Base-by-base conservation (phyloP, 2,329 filamentous ascomycete species). In the Hypoxylon sp. region DNA sequence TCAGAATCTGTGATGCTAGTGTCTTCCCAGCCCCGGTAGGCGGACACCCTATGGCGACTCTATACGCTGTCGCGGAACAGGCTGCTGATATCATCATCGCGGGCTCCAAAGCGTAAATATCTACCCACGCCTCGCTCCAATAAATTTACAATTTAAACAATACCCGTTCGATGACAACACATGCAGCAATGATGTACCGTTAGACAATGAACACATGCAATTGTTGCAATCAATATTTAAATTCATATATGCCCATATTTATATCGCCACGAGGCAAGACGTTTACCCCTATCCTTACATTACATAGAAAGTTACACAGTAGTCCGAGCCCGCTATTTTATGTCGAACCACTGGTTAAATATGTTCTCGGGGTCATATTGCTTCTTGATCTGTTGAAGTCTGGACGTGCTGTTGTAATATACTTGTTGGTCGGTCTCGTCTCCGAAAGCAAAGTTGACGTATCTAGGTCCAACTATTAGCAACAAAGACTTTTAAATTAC, bases 371-470 rank as follows among this genome's bases (percentile, higher is more conserved):
- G 67, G 41, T 70, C 67, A 32, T 58, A 65, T 23, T 54, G 50
- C 38, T 54, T 38, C 61, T 69, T 70, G 13, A 70, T 35, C 3
- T 40, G n/a, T 19, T 46, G 56, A 16, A 70, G 55, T 25, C 52
- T 51, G 2, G 60, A n/a, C 6, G 69, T 58, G 32, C 61, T 68
- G 7, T 43, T 47, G 11, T 64, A 61, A 32, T 65, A 70, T 2
- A 70, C 60, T 3, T 47, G 53, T 5, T 55, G 37, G 5, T 65
- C 44, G 5, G 55, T 29, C 47, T 70, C 68, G 29, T 70, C 68
- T 8, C 68, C 68, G 27, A 68, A 63, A 0, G 67, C 68, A 43
- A 70, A 70, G 46, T 69, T 71, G 34, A 69, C 52, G 40, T 70
- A 70, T 7, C 67, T 69, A 4, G 41, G 21, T 20, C 3, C 6